Percentiles rank a stretch among this genome's conserved stretches.
phyloP scores from a whole-genome alignment of 1,284 basidiomycete species.

The Leccinum proliferum region DNA sequence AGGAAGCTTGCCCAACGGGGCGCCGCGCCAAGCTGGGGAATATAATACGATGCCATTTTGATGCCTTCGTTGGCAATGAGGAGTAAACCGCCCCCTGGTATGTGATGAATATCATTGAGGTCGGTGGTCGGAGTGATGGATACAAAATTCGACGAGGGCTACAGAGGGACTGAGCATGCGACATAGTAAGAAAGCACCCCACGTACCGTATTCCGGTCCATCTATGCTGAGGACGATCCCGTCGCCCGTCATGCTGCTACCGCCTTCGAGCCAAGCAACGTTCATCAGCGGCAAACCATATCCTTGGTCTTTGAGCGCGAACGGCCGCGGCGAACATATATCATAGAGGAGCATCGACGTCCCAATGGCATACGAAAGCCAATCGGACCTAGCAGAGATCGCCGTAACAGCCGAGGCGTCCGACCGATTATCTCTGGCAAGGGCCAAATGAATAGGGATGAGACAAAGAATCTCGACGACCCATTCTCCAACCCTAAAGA shows the following conservation, averaged over 20 bases:
- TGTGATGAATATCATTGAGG: constrained; percentile 85
- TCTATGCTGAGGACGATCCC: constrained; percentile 87
- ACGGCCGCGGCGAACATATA: constrained; percentile 79
- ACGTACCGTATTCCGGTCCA: constrained; percentile 75
- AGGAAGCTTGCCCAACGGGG: constrained; percentile 97
- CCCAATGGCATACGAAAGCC: constrained; percentile 70
- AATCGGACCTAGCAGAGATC: no score
- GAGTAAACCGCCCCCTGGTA: constrained; percentile 81
- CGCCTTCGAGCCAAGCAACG: constrained; percentile 88
- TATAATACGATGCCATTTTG: constrained; percentile 88
- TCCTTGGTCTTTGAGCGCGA: constrained; percentile 94
- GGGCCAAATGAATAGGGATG: constrained; percentile 58
- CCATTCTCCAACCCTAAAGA: constrained; percentile 51
- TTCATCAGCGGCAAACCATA: constrained; percentile 91
- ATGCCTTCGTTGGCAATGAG: constrained; percentile 92
- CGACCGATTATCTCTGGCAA: constrained; percentile 48
- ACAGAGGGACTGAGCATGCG: constrained; percentile 7
- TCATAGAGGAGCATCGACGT: constrained; percentile 96
- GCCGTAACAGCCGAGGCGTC: constrained; percentile 11
- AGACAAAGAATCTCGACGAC: constrained; percentile 54
- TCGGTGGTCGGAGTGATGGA: constrained; percentile 90
- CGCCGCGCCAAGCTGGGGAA: constrained; percentile 94
- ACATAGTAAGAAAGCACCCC: background rate
- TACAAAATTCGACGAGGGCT: constrained; percentile 87
- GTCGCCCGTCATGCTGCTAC: constrained; percentile 77